Conservation (phyloP, 2,329 filamentous ascomycete species). For the Fusarium sp. region DNA sequence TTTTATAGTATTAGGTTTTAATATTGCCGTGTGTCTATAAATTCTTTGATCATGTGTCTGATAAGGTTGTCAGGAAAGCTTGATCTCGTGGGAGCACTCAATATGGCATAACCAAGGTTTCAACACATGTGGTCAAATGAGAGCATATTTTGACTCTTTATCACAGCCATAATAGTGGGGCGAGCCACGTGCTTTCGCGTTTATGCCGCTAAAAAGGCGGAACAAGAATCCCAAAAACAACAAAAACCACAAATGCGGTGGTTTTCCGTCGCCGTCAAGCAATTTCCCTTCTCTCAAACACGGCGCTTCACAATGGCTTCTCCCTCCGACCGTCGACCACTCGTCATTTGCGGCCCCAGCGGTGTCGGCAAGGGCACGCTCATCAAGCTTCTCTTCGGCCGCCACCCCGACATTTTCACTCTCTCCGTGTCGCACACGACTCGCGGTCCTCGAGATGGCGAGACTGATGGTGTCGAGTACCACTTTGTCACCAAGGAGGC, state of each 20-base stretch:
- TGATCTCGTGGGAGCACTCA: too few species aligned
- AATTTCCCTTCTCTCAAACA: slow-evolving; percentile 1
- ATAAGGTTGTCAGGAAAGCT: too few species aligned
- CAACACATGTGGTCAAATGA: too few species aligned
- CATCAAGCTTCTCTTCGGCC: slow-evolving; percentile 75
- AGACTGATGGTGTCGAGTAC: slow-evolving; percentile 83
- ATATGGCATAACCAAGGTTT: too few species aligned
- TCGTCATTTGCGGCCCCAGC: slow-evolving; percentile 84
- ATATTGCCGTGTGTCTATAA: too few species aligned
- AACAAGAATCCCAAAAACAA: neutral
- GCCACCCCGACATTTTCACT: slow-evolving; percentile 62
- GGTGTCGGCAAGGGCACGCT: slow-evolving; percentile 87
- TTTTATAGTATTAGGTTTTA: too few species aligned
- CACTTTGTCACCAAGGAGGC: slow-evolving; percentile 76
- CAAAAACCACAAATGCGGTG: slow-evolving; percentile 19
- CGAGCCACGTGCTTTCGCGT: too few species aligned
- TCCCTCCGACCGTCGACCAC: slow-evolving; percentile 67
- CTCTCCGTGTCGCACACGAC: slow-evolving; percentile 83
- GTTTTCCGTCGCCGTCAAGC: slow-evolving; percentile 13
- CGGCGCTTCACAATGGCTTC: slow-evolving; percentile 40
- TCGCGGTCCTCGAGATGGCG: slow-evolving; percentile 79
- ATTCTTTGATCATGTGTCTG: too few species aligned
- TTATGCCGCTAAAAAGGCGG: neutral
- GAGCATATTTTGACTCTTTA: too few species aligned
- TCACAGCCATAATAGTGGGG: too few species aligned